These are phyloP conservation scores for Panaeolus papilionaceus DNA, from an alignment of 768 basidiomycete species.

Conservation along the genomic window DNA sequence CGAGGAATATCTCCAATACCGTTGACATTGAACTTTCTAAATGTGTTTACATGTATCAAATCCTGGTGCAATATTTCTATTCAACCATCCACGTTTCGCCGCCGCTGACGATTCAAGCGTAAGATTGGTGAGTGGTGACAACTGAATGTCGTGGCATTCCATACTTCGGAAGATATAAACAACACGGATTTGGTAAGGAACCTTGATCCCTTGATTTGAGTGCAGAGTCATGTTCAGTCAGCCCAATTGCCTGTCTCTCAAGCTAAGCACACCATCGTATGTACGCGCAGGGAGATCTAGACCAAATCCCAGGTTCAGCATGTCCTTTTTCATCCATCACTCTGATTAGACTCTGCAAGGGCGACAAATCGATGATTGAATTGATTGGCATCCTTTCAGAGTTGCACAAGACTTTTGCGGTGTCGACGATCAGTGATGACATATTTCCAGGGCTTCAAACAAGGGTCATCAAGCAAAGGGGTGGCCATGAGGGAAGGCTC, in stretches of 20 bases:
- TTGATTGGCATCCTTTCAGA: slow-evolving; percentile 5
- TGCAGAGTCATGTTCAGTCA: neutral
- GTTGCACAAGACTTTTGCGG: slow-evolving; percentile 10
- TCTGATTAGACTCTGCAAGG: slow-evolving; percentile 9
- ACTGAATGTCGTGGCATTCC: neutral
- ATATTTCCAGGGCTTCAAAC: neutral
- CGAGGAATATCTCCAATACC: no score
- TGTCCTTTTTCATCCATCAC: neutral
- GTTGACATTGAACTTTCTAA: no score
- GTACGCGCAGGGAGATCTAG: neutral
- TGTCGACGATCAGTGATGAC: slow-evolving; percentile 13
- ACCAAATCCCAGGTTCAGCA: neutral
- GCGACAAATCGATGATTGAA: neutral
- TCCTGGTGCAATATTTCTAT: neutral
- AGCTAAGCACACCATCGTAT: neutral
- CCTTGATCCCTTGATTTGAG: neutral
- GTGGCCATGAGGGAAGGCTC: neutral
- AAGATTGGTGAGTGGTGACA: neutral
- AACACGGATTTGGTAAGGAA: neutral
- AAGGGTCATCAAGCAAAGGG: slow-evolving; percentile 6
- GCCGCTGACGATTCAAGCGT: neutral
- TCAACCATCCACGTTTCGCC: neutral
- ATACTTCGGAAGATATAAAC: neutral
- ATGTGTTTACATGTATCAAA: no score
- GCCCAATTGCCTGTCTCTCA: neutral